A percentile compares a stretch with the other conserved stretches of the same genome.
Evolutionary conservation across 345 rosid genomes (phyloP).

Genomic region (Bruguiera parviflora): DNA sequence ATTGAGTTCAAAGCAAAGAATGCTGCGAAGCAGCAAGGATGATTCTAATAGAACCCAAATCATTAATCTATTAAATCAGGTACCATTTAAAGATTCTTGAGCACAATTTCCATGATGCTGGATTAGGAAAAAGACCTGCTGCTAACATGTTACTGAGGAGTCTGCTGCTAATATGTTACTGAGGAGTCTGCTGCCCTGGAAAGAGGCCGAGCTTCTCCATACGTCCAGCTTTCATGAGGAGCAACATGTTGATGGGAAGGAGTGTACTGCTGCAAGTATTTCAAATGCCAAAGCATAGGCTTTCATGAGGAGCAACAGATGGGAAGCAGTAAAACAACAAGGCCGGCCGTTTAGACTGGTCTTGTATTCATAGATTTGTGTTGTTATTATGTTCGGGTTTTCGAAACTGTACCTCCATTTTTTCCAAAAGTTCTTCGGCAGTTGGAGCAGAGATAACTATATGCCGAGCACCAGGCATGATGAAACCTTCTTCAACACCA

Average conservation of each 20-base stretch:
- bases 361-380: background rate
- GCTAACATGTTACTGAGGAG: slow-evolving; percentile 29
- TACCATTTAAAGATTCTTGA: too few species aligned
- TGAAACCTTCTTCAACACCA: slow-evolving; percentile 90
- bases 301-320: too few species aligned
- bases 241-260: slow-evolving; percentile 76
- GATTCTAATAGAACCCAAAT: slow-evolving; percentile 12
- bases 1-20: slow-evolving; percentile 14
- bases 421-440: slow-evolving; percentile 76
- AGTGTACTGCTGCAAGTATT: slow-evolving; percentile 53
- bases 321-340: too few species aligned
- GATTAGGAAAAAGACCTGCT: slow-evolving; percentile 27
- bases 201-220: slow-evolving; percentile 64
- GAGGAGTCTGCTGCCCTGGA: slow-evolving; percentile 35
- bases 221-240: slow-evolving; percentile 82
- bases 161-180: slow-evolving; percentile 30
- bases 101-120: slow-evolving; percentile 25
- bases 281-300: background rate
- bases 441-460: slow-evolving; percentile 84
- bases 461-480: slow-evolving; percentile 75
- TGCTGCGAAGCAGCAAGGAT: slow-evolving; percentile 20
- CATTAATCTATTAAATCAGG: background rate
- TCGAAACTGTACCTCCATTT: slow-evolving; percentile 73
- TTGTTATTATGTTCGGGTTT: background rate
- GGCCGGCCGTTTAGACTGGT: too few species aligned